These are phyloP conservation scores for Pichia inconspicua DNA, from an alignment of 1,139 yeast genomes.

Conservation along the genomic window DNA sequence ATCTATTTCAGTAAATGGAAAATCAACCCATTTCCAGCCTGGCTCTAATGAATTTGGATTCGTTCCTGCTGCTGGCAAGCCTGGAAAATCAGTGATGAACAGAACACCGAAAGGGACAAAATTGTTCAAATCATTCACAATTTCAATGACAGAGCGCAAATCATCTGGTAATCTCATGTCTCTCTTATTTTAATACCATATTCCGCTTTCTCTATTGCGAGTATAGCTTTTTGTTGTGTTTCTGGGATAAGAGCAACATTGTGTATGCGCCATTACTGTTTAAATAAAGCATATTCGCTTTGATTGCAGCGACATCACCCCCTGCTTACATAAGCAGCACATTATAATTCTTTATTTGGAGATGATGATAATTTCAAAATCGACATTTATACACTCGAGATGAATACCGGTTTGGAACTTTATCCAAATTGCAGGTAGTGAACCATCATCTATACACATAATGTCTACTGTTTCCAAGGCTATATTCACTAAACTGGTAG, in stretches of 20 bases:
- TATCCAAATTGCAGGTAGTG: no score
- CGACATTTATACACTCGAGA: neutral
- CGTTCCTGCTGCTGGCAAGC: conserved; percentile 18
- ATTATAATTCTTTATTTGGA: no score
- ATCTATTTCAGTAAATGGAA: conserved; percentile 20
- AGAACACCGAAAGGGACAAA: conserved; percentile 45
- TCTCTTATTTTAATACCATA: neutral
- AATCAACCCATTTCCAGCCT: conserved; percentile 51
- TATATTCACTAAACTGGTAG: conserved; percentile 2
- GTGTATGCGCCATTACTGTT: no score
- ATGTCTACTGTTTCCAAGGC: conserved; percentile 11
- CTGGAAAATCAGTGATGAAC: conserved; percentile 36
- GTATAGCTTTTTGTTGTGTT: neutral
- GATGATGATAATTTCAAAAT: no score
- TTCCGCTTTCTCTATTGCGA: neutral
- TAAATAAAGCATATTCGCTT: no score
- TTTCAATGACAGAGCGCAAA: conserved; percentile 2
- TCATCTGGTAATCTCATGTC: neutral
- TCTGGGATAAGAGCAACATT: no score
- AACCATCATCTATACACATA: neutral
- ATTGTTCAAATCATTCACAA: conserved; percentile 35
- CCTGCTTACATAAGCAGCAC: no score
- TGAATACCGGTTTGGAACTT: neutral
- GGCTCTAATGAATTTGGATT: conserved; percentile 15
- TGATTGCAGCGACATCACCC: no score